Evolutionary conservation across 2,329 filamentous ascomycete species (phyloP), one percentile per base, ranked within the genome.

Genomic region (Fusarium agapanthi): DNA sequence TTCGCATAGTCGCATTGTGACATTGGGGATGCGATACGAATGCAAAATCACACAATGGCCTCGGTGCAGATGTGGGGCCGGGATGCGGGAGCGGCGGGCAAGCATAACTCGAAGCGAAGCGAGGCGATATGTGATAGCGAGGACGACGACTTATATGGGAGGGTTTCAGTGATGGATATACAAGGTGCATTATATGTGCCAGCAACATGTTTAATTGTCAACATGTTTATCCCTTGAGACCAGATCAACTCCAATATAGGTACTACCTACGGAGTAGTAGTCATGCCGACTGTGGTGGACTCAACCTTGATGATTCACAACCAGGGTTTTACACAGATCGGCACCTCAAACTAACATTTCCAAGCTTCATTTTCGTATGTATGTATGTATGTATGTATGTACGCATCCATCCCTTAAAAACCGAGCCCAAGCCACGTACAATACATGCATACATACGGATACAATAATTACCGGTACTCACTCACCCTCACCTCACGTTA

Each of bases 21-120:
- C 30, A 34, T 34, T 50, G 47, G n/a, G n/a, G 16, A 50, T 34
- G 22, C 45, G 28, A 32, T 48, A 22, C 45, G 37, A 34, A 32
- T 47, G 34, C 50, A 38, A 16, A 53, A 24, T 34, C 18, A 45
- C 38, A n/a, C 37, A 22, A 24, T n/a, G 59, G 34, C 28, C 45
- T 48, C 45, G 71, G 68, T 65, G n/a, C 41, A 57, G 34, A 59
- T 66, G 71, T 72, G 72, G 72, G 72, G 72, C 71, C 72, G 71
- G 44, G 56, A 38, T 65, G 65, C 68, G 59, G 65, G 58, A 64
- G 38, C 62, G 54, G 56, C 51, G 47, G 60, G 37, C 65, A 58
- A 69, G 61, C n/a, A 66, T 63, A 73, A 71, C 53, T 73, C 48
- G 32, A 41, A 15, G 40, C 14, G 22, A 28, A 3, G 48, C 16